These are phyloP conservation scores for Neofusicoccum sp. DNA, from an alignment of 2,329 filamentous ascomycete species.

Conservation along the genomic window DNA sequence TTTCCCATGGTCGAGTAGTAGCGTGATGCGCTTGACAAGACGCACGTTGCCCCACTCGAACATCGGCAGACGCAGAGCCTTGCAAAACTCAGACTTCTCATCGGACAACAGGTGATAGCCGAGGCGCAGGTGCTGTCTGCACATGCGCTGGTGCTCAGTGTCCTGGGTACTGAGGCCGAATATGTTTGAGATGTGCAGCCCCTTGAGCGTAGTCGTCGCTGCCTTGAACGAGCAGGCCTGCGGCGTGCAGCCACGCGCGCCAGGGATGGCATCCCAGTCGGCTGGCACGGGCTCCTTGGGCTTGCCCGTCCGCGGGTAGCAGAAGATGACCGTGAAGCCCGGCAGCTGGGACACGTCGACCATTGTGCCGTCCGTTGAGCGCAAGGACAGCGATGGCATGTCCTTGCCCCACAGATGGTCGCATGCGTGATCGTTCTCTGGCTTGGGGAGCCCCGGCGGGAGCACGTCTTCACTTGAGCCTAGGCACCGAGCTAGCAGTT, in stretches of 20 bases:
- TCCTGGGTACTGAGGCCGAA: conserved; percentile 43
- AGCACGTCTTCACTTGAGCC: conserved; percentile 19
- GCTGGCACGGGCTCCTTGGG: conserved; percentile 41
- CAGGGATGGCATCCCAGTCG: conserved; percentile 44
- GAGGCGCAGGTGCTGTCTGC: conserved; percentile 38
- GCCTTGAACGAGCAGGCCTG: conserved; percentile 47
- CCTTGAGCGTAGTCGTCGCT: conserved; percentile 28
- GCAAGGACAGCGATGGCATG: conserved; percentile 32
- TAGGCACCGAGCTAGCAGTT: not conserved
- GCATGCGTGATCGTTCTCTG: conserved; percentile 42
- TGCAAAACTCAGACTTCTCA: conserved; percentile 35
- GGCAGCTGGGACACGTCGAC: conserved; percentile 36
- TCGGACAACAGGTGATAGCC: conserved; percentile 44
- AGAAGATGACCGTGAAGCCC: conserved; percentile 43
- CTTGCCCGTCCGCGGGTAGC: conserved; percentile 42
- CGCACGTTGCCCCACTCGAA: conserved; percentile 40
- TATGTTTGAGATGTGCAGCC: conserved; percentile 33
- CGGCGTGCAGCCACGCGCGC: conserved; percentile 45
- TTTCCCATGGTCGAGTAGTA: conserved; percentile 41
- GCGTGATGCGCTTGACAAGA: conserved; percentile 39
- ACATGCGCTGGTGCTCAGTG: conserved; percentile 41
- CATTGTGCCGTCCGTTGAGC: conserved; percentile 31
- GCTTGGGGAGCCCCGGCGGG: conserved; percentile 37
- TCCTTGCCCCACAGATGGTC: conserved; percentile 34
- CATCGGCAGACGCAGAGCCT: conserved; percentile 37